Base-by-base conservation (phyloP, 106 monocot genomes). In the Dendrobium nobile region DNA sequence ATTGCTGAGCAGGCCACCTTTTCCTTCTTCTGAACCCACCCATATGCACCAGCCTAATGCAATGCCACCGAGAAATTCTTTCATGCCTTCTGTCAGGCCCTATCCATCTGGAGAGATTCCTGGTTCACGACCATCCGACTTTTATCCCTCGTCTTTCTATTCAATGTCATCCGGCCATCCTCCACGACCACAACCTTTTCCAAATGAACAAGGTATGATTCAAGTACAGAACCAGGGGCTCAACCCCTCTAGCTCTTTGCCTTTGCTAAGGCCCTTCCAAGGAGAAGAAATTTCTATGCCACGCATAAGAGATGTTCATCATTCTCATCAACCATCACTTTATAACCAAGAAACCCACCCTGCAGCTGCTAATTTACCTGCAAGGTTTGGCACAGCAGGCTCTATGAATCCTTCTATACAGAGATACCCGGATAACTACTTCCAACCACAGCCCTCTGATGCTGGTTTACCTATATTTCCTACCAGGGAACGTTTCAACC, bases 401-500 rank as follows among this genome's bases (percentile, higher is more conserved):
- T 77, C 72, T 9, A 37, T 76, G 75, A 76, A 82, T 47, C 70
- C 81, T 3, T 78, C 85, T 77, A 64, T 80, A 37, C 67, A 72
- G 45, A 81, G 77, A 75, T 77, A 80, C 28, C 78, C 83, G 47
- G 86, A 83, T 77, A 87, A 59, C 54, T 81, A 77, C 59, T 24
- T 80, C 11, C 75, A 51, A 19, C 64, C 51, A 67, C 77, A 54
- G 27, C 17, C 79, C 6, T 24, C 81, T 75, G 83, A 83, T 67
- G 22, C 15, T 76, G 67, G 56, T 55, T 6, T 89, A 68, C 77
- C 84, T 61, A 89, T 84, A 78, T 79, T 83, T 74, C 64, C 87
- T 18, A 59, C 74, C 79, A 77, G 83, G 77, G 75, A 75, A 41
- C 91, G 89, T 47, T 90, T 89, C 84, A 94, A 98, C 73, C 97